Evolutionary conservation across 1,139 yeast species (phyloP).

Genomic region (Meyerozyma elateridarum): DNA sequence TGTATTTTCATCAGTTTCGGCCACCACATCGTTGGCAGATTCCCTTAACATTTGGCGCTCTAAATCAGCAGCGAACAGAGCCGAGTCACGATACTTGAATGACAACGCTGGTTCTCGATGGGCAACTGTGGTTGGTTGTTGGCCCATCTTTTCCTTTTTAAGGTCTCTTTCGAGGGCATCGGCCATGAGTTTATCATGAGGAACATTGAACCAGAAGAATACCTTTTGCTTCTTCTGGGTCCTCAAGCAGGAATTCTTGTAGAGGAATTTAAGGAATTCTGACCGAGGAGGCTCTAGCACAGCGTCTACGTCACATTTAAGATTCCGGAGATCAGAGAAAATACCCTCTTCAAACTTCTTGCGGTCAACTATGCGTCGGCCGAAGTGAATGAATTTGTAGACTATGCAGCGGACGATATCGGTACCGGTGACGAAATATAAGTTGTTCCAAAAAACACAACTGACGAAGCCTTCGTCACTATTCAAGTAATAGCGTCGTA

Average conservation of each 20-base stretch:
- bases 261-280: conserved; percentile 76
- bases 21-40: background rate
- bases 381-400: conserved; percentile 86
- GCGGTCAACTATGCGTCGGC: conserved; percentile 75
- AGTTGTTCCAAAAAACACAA: conserved; percentile 89
- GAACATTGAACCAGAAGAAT: conserved; percentile 94
- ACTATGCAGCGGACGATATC: conserved; percentile 92
- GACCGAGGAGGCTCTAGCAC: conserved; percentile 85
- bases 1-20: conserved; percentile 11
- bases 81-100: conserved; percentile 48
- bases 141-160: conserved; percentile 64
- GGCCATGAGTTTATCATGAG: conserved; percentile 87
- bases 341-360: conserved; percentile 97
- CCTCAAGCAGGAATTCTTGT: conserved; percentile 80
- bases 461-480: conserved; percentile 88
- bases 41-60: conserved; percentile 3
- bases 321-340: conserved; percentile 81
- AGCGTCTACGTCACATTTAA: conserved; percentile 87
- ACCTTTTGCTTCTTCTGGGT: conserved; percentile 97
- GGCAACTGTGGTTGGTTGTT: conserved; percentile 58
- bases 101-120: conserved; percentile 59
- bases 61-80: background rate
- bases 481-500: conserved; percentile 78
- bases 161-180: conserved; percentile 93
- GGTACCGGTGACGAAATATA: conserved; percentile 90